These are phyloP conservation scores for Petrea volubilis DNA, from an alignment of 257 asterid species.

Conservation along the genomic window DNA sequence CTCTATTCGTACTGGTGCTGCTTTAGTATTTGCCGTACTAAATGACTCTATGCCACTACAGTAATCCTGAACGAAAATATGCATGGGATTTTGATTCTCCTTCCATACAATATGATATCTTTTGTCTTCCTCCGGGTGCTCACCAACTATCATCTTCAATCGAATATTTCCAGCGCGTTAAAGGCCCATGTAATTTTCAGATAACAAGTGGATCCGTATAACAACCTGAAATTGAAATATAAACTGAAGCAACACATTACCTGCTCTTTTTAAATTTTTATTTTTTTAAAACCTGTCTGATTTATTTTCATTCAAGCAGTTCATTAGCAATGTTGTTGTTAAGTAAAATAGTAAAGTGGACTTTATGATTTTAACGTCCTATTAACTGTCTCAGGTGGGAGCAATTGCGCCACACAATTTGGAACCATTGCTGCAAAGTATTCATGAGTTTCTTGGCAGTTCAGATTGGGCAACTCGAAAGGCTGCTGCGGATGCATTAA, in stretches of 20 bases:
- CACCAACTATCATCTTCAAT: background rate
- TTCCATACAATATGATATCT: background rate
- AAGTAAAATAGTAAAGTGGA: background rate
- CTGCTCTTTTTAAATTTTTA: background rate
- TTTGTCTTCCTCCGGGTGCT: background rate
- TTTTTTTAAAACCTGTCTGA: background rate
- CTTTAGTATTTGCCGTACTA: background rate
- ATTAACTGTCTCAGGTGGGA: constrained; percentile 60
- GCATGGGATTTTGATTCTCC: background rate
- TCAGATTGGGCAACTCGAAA: constrained; percentile 97
- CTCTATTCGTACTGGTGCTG: background rate
- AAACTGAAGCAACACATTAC: background rate
- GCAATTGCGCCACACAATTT: constrained; percentile 81
- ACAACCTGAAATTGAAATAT: background rate
- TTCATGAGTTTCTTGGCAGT: constrained; percentile 78
- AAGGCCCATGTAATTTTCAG: background rate
- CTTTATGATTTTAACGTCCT: background rate
- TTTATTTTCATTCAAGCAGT: background rate
- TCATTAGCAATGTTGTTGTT: background rate
- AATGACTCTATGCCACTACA: background rate
- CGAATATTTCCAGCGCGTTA: background rate
- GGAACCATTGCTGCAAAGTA: constrained; percentile 78
- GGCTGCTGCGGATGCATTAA: constrained; percentile 93
- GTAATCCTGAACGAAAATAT: background rate
- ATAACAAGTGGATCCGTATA: background rate